Base-by-base conservation (phyloP, 2,329 filamentous ascomycete genomes). In the Sphaerulina musiva region DNA sequence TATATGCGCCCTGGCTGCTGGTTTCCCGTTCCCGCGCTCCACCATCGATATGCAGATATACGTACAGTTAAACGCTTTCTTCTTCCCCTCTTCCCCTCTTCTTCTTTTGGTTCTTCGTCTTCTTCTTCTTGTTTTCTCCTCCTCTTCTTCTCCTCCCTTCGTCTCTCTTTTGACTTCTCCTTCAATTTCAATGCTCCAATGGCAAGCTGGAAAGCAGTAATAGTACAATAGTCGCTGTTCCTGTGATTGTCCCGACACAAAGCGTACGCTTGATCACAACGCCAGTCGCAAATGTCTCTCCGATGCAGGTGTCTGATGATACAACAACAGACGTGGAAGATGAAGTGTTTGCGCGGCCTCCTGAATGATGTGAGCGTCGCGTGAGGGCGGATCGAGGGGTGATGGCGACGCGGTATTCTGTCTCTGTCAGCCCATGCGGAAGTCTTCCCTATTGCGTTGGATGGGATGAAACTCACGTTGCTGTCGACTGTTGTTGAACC, bases 11-110 rank as follows among this genome's bases (percentile, higher is more conserved):
- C 46, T 17, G 32, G 20, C 38, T 53, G 47, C 29, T 36, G 46
- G 36, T 41, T 42, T 39, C 47, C 34, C 29, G 46, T 32, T 43
- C 42, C 31, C 51, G 39, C 54, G 42, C 46, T 46, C 40, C 46
- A 38, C 51, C 52, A 40, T 48, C 47, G 46, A 58, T 52, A 58
- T 59, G 43, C 38, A 50, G 53, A 56, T 50, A 63, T 63, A 63
- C 61, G 61, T 63, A 63, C 61, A 55, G 42, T 55, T 51, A 31
- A 29, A 38, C 46, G 6, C 34, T 38, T 38, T 38, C 34, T 38
- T 38, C 34, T 38, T n/a, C 34, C 10, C 12, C 32, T 36, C 7
- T 38, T n/a, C 1, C 34, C 8, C 12, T 38, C 34, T 29, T 29
- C 26, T 7, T 29, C 26, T 29, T 29, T 4, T 29, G 3, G 5